Base-by-base conservation (phyloP, 352 stramenopile genomes). In the Globisporangium rhizosaccharum region DNA sequence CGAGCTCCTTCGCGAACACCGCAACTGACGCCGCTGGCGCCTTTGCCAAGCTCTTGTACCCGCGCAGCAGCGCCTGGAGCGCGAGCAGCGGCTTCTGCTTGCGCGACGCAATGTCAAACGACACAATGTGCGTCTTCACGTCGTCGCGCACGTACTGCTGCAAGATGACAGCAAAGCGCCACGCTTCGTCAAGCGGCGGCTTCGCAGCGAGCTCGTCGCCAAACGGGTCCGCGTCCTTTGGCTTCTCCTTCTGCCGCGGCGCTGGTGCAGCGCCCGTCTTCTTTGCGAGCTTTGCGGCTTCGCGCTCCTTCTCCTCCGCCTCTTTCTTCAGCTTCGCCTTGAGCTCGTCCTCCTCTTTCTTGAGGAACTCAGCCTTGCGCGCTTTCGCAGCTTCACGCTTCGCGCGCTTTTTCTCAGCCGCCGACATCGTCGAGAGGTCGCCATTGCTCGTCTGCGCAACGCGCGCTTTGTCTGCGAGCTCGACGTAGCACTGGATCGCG, bases 351-450 rank as follows among this genome's bases (percentile, higher is more conserved):
- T 87, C 80, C 47, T 85, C 76, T 68, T 86, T 89, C 57, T 78
- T 86, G 60, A 92, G 90, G 73, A 97, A 97, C 63, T 96, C 82
- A 20, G 91, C 82, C 62, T 96, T 97, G 37, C 83, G 79, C 14
- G 82, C 84, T 73, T 96, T 96, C 11, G 83, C 84, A 49, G 94
- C 83, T 48, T 92, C 96, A 51, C 75, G 80, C 65, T 92, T 94
- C 5, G 87, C 89, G 71, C 96, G 93, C 66, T 94, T 94, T 73
- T 98, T 98, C 5, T 98, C 88, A 0, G 92, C 92, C 5, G 94
- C 85, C 37, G 90, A 97, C 82, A 97, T 89, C 55, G 73, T 79
- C 58, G 85, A 84, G 65, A 89, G 92, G 36, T 85, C 82, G n/a
- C 78, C 78, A 11, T 78, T 75, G 50, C 33, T 45, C 1, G 72